Conservation (phyloP, 148 eudicot genomes). For the Silene conica region DNA sequence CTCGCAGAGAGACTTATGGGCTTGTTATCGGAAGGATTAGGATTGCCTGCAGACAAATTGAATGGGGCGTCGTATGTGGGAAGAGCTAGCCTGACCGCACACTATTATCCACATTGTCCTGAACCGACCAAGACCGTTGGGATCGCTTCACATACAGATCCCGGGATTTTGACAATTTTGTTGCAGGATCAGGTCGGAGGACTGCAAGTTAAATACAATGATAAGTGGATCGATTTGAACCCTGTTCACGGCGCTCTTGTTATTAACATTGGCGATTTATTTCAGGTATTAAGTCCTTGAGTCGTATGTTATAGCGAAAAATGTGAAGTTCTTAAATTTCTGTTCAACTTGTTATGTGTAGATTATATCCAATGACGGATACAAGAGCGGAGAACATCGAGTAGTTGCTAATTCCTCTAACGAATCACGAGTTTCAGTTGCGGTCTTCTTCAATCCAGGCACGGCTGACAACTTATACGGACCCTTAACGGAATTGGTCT, state of each 20-base stretch:
- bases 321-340: too few species aligned
- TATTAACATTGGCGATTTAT: constrained; percentile 39
- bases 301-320: too few species aligned
- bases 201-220: constrained; percentile 39
- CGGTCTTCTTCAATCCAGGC: constrained; percentile 52
- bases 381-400: constrained; percentile 70
- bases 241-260: constrained; percentile 40
- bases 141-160: constrained; percentile 40
- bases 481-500: constrained; percentile 56
- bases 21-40: constrained; percentile 40
- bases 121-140: constrained; percentile 42
- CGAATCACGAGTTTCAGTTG: constrained; percentile 47
- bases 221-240: constrained; percentile 37
- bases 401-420: constrained; percentile 46
- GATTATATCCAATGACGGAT: constrained; percentile 65
- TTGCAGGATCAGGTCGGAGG: constrained; percentile 43
- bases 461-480: constrained; percentile 41
- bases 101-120: constrained; percentile 44
- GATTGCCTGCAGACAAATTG: constrained; percentile 20
- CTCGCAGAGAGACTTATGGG: constrained; percentile 32
- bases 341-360: constrained; percentile 9
- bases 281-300: constrained; percentile 33
- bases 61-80: constrained; percentile 21
- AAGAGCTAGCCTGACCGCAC: constrained; percentile 19
- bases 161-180: constrained; percentile 35